A percentile compares a stretch with the other conserved stretches of the same genome.
Evolutionary conservation across 73 alveolate species (phyloP).

Genomic region (Durusdinium trenchii): DNA sequence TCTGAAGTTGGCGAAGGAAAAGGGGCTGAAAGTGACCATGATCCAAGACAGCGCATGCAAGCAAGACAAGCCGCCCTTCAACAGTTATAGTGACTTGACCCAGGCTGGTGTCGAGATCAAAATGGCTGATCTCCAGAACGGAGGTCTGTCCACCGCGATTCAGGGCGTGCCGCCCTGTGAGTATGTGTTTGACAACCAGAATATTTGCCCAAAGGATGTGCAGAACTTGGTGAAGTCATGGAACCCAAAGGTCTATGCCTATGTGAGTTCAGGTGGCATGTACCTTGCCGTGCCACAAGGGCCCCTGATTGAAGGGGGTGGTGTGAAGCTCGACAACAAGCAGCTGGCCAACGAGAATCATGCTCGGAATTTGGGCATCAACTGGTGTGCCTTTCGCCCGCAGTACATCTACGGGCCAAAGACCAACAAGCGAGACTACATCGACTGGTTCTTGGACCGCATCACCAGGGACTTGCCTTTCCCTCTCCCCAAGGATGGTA

Average conservation of each 20-base stretch:
- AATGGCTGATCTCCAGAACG: constrained; percentile 52
- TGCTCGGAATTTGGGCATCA: constrained; percentile 55
- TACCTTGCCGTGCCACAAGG: constrained; percentile 33
- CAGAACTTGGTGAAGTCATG: constrained; percentile 67
- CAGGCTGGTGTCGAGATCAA: constrained; percentile 53
- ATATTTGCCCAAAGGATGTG: constrained; percentile 79
- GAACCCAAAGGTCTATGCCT: constrained; percentile 79
- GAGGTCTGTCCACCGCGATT: constrained; percentile 26
- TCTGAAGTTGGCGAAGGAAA: constrained; percentile 68
- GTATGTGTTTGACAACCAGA: constrained; percentile 86
- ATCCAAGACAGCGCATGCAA: constrained; percentile 89
- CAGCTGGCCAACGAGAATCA: constrained; percentile 89
- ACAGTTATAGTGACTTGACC: constrained; percentile 48
- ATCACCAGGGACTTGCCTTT: constrained; percentile 64
- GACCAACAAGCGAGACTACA: constrained; percentile 93
- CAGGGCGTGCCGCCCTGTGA: constrained; percentile 92
- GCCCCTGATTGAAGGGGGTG: constrained; percentile 76
- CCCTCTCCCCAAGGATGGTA: constrained; percentile 79
- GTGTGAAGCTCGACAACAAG: constrained; percentile 93
- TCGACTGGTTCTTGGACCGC: constrained; percentile 94
- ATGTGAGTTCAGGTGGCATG: constrained; percentile 94
- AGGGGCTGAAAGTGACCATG: constrained; percentile 75
- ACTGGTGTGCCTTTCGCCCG: constrained; percentile 67
- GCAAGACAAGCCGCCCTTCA: constrained; percentile 86
- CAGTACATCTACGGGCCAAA: constrained; percentile 94